These are phyloP conservation scores for Raffaelea deltoideospora DNA, from an alignment of 2,329 filamentous ascomycete genomes.

Conservation along the genomic window DNA sequence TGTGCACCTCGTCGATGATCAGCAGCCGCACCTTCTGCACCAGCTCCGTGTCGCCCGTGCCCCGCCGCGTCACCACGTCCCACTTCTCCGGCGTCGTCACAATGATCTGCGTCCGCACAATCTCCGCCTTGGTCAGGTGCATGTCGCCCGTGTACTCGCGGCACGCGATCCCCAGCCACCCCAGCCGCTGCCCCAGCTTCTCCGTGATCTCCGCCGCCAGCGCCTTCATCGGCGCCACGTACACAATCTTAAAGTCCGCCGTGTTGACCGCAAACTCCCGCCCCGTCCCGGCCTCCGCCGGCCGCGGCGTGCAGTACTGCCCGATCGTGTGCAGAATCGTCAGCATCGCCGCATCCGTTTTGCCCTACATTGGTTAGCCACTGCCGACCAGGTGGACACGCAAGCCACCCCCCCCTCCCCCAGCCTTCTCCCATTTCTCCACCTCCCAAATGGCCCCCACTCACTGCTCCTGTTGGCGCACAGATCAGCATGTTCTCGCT, in stretches of 20 bases:
- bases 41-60: conserved; percentile 90
- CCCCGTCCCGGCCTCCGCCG: conserved; percentile 55
- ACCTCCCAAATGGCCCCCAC: too few relatives aligned
- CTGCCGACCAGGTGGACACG: background rate
- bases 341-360: conserved; percentile 96
- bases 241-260: conserved; percentile 95
- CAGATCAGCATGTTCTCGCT: conserved; percentile 99
- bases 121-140: conserved; percentile 94
- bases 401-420: too few relatives aligned
- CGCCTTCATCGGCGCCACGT: conserved; percentile 98
- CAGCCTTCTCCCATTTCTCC: too few relatives aligned
- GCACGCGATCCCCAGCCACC: conserved; percentile 85
- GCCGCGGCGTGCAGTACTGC: conserved; percentile 70
- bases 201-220: conserved; percentile 91
- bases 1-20: conserved; percentile 98
- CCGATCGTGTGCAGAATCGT: conserved; percentile 83
- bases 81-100: conserved; percentile 98
- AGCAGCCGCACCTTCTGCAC: conserved; percentile 93
- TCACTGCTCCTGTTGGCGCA: conserved; percentile 78
- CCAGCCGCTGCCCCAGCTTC: conserved; percentile 79
- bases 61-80: conserved; percentile 96
- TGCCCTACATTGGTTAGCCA: conserved; percentile 42
- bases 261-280: conserved; percentile 68
- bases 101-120: conserved; percentile 91
- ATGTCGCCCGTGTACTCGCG: conserved; percentile 96